Conservation (phyloP, 208 protist genomes). For the Borovskyia barvae region DNA sequence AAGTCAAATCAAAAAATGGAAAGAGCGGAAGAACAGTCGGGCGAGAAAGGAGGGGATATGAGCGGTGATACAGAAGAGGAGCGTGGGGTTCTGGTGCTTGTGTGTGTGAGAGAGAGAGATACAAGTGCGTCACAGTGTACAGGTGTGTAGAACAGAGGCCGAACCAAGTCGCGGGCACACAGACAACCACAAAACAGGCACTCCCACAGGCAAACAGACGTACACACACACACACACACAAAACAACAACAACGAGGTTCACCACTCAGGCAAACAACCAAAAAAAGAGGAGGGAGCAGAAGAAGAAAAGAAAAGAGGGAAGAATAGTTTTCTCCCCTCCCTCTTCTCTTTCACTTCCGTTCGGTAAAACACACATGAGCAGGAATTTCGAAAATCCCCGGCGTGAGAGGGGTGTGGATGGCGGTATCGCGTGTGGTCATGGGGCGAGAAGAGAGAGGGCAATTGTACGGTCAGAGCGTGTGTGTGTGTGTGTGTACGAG, state of each 20-base stretch:
- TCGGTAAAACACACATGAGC: too few species aligned
- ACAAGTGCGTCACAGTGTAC: too few species aligned
- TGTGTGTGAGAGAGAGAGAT: too few species aligned
- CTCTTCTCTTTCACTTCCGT: background rate
- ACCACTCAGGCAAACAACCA: background rate
- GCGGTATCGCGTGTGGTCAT: too few species aligned
- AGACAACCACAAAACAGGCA: slow-evolving; percentile 4
- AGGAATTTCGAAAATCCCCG: too few species aligned
- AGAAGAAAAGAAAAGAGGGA: background rate
- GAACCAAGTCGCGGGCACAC: background rate
- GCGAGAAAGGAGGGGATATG: background rate
- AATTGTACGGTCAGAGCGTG: too few species aligned
- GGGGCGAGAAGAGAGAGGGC: too few species aligned
- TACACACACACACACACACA: background rate
- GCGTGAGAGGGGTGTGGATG: too few species aligned
- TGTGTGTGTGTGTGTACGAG: too few species aligned
- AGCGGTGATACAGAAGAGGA: background rate
- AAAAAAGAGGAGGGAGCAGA: slow-evolving; percentile 1
- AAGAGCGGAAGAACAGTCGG: background rate
- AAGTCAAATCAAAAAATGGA: background rate
- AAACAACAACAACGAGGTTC: background rate
- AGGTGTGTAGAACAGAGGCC: too few species aligned
- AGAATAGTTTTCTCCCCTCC: background rate
- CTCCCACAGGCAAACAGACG: background rate
- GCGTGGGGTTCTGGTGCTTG: too few species aligned